Base-by-base conservation (phyloP, 2,329 filamentous ascomycete genomes). In the Monilinia polystroma region DNA sequence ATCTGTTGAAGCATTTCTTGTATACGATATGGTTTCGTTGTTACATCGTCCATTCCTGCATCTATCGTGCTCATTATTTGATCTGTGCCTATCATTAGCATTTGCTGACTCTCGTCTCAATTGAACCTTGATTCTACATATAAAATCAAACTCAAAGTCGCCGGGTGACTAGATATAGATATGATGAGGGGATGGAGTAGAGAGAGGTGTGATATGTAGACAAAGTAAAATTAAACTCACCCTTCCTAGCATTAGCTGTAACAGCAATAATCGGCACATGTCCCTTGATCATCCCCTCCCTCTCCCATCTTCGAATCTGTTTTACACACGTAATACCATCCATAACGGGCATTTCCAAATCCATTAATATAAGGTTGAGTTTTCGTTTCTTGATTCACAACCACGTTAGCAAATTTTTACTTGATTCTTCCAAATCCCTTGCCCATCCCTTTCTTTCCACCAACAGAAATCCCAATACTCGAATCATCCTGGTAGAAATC, bases 341-440 rank as follows among this genome's bases (percentile, higher is more conserved):
- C 90, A 92, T 92, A 55, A 92, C 83, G 0, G 90, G 90, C 90
- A 93, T 93, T 73, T 92, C 90, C 57, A 92, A 81, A 73, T 93
- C 90, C 90, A 93, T 92, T 4, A 93, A 77, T 12, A 93, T 87
- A 52, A 92, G 82, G 20, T 57, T 49, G 1, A 85, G 85, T 35
- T 90, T 82, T 57, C 85, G 80, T 26, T 82, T 77, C 2, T 35
- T 54, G 29, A 26, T 57, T 2, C 20, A 47, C 6, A 32, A 12
- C 14, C 11, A 6, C 12, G 4, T 55, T 56, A 53, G 52, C 23
- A 38, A 56, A 43, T 10, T 23, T 16, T 83, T 88, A 3, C 38
- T 29, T 45, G 87, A 55, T 58, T 69, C 66, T 74, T 68, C 35
- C 18, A 20, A 2, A 53, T 18, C 10, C 8, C n/a, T 11, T 10